Base-by-base conservation (phyloP, 768 basidiomycete genomes). In the Lenzites betulinus region DNA sequence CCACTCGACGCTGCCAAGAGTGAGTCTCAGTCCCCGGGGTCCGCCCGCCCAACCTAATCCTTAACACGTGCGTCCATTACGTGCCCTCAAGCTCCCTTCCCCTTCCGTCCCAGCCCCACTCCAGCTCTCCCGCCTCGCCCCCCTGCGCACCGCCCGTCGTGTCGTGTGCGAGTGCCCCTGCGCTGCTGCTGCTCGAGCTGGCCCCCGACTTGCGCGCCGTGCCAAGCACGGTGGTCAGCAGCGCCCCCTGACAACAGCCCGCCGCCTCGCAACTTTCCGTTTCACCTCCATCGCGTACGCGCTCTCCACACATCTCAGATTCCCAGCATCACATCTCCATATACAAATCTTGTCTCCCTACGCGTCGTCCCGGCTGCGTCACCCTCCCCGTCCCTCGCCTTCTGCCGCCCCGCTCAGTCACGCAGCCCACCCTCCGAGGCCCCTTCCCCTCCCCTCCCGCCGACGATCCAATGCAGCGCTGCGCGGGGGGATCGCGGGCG, bases 41-140 rank as follows among this genome's bases (percentile, higher is more conserved):
- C 67, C 67, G 26, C 25, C 59, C 36, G 22, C 15, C 16, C 51
- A 22, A 48, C 46, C 39, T n/a, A 50, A 50, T 58, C 20, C 59
- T 61, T 50, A 62, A 64, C 66, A 67, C 66, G 64, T 67, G 66
- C 63, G 58, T 53, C 56, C 61, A 41, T 51, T 47, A 30, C 42
- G 28, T 49, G 41, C 59, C 51, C 33, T 52, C 52, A 44, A 41
- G 18, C 55, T 49, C 46, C 28, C 22, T 36, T 50, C 49, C 30
- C 13, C 39, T 33, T 18, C 33, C 54, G n/a, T 36, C 16, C 33
- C 43, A 23, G 12, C 8, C 54, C 22, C 36, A 18, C 28, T 41
- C 41, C 22, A 41, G 25, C 39, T 30, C 33, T 39, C 43, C 7
- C 25, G 22, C 30, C 33, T 36, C 22, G 35, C 39, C 48, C 57